Conservation (phyloP, 139 green algal species). For the Closterium sp. region DNA sequence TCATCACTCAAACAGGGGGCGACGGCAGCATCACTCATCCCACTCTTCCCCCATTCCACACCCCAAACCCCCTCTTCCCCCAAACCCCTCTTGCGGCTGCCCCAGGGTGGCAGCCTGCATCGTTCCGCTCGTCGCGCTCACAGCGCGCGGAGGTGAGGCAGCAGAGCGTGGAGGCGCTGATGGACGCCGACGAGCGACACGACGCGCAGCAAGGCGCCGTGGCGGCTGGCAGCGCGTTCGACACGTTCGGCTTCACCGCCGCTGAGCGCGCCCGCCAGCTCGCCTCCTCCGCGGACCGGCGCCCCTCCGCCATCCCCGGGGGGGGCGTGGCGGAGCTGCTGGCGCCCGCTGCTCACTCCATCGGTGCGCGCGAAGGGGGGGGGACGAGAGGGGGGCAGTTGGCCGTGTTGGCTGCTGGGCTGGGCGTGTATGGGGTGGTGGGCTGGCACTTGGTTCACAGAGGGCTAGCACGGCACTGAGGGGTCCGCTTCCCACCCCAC, state of each 20-base stretch:
- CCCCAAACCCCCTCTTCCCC: not conserved
- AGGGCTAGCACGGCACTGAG: too few species aligned
- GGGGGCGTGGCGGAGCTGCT: slow-evolving; percentile 69
- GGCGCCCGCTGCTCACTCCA: slow-evolving; percentile 68
- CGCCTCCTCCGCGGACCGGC: not conserved
- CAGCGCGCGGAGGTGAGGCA: slow-evolving; percentile 50
- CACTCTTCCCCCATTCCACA: not conserved
- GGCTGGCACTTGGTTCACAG: too few species aligned
- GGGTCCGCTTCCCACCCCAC: too few species aligned
- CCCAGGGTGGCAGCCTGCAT: slow-evolving; percentile 73
- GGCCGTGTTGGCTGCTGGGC: too few species aligned
- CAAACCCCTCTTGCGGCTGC: too few species aligned
- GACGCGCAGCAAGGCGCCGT: slow-evolving; percentile 55
- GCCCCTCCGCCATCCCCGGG: slow-evolving; percentile 55
- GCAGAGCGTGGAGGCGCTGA: slow-evolving; percentile 82
- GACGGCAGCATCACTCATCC: too few species aligned
- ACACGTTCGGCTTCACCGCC: slow-evolving; percentile 54
- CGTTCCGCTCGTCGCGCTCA: slow-evolving; percentile 71
- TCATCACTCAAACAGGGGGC: too few species aligned
- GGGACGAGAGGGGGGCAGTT: not conserved
- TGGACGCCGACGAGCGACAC: slow-evolving; percentile 92
- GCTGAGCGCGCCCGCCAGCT: slow-evolving; percentile 1
- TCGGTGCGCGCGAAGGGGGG: slow-evolving; percentile 60
- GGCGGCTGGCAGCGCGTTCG: slow-evolving; percentile 36
- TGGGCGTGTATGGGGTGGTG: too few species aligned